These are phyloP conservation scores for Iris macrosiphon DNA, from an alignment of 106 monocot genomes.

Conservation along the genomic window DNA sequence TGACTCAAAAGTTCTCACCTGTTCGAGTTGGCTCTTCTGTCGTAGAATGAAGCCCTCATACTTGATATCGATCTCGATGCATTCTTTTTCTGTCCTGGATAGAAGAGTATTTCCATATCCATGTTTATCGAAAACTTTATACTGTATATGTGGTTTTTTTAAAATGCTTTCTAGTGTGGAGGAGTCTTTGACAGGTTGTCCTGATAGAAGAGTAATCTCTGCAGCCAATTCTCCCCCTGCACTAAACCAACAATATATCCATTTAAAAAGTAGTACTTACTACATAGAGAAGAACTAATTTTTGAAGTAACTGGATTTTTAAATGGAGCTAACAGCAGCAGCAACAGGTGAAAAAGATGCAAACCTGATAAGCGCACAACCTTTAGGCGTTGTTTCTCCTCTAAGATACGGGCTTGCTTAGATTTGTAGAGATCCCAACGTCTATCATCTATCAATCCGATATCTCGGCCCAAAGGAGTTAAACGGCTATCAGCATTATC, in stretches of 20 bases:
- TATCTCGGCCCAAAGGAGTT: conserved; percentile 89
- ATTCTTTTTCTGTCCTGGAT: conserved; percentile 86
- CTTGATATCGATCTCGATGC: conserved; percentile 99
- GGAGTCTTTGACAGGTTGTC: conserved; percentile 75
- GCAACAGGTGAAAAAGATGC: neutral
- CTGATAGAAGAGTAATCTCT: conserved; percentile 65
- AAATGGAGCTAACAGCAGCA: too few species aligned
- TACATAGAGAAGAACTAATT: neutral
- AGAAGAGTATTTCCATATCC: conserved; percentile 72
- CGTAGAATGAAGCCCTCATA: conserved; percentile 92
- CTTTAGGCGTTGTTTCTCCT: conserved; percentile 89
- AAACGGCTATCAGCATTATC: conserved; percentile 99
- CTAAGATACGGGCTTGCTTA: conserved; percentile 68
- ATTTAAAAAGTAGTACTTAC: neutral
- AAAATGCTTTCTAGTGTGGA: conserved; percentile 71
- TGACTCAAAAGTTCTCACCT: conserved; percentile 46
- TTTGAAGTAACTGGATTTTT: neutral
- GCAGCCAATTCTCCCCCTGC: conserved; percentile 70
- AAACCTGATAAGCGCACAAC: conserved; percentile 68
- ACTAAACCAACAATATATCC: neutral
- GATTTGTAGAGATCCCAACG: conserved; percentile 79
- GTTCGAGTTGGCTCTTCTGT: conserved; percentile 89
- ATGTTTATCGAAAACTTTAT: conserved; percentile 83
- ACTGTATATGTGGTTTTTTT: conserved; percentile 94
- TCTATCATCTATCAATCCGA: conserved; percentile 96